Evolutionary conservation across 768 basidiomycete species (phyloP).

Genomic region (Serendipita sp.): DNA sequence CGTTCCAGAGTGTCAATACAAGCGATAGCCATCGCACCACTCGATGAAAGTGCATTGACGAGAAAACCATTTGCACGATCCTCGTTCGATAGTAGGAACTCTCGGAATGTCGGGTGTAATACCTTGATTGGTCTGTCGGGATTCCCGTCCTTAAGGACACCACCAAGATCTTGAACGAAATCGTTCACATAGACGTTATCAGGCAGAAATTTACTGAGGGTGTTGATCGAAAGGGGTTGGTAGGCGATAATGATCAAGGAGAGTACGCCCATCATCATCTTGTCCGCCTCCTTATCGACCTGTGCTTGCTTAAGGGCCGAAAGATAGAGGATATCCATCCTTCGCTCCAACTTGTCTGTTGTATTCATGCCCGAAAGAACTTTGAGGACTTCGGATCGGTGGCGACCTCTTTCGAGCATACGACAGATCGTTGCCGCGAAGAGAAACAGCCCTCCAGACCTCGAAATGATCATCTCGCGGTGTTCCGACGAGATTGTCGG

Average conservation of each 20-base stretch:
- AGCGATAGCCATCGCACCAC: not conserved
- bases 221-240: not conserved
- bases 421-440: not conserved
- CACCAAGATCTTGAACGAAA: not conserved
- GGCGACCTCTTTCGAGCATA: not conserved
- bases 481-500: not conserved
- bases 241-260: not conserved
- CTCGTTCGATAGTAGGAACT: conserved; percentile 2
- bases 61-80: conserved; percentile 4
- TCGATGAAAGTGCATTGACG: not conserved
- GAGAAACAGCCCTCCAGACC: not conserved
- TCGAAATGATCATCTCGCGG: not conserved
- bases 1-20: not conserved
- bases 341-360: not conserved
- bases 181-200: not conserved
- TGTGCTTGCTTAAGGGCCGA: not conserved
- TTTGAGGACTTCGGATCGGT: not conserved
- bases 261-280: not conserved
- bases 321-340: not conserved
- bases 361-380: not conserved
- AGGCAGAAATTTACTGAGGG: not conserved
- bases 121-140: conserved; percentile 4
- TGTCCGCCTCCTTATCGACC: not conserved
- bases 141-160: not conserved
- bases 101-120: not conserved